Evolutionary conservation across 2,329 filamentous ascomycete species (phyloP), one percentile per base, ranked within the genome.

Genomic region (Aspergillus melleus): DNA sequence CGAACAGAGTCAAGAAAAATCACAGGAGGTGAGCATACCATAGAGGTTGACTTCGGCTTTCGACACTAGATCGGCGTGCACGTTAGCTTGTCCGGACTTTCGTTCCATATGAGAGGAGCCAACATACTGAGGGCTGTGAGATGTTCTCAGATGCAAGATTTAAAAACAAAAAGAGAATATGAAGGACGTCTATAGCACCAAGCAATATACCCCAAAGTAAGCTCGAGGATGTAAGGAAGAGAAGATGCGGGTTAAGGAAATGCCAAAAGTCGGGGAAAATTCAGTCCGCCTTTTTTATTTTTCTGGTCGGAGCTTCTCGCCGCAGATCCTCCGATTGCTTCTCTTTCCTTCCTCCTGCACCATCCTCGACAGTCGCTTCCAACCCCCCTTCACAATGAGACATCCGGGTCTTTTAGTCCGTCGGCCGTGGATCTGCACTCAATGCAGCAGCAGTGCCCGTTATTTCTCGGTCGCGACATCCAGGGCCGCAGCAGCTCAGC

Each of bases 31-130:
- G 22, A 54, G 30, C 32, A 49, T 77, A 87, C 86, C 83, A 67
- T 88, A 88, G 74, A 88, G 85, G 76, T 88, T 85, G 60, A 84
- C 73, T 64, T 80, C 77, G 30, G 62, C 67, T 51, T 62, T 52
- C 59, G 70, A 67, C 76, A 78, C 75, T 77, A 58, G 19, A 55
- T 52, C 55, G 19, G 52, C 47, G 22, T 56, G 39, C 39, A 51
- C n/a, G 61, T 74, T 61, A 72, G 66, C 60, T 60, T 16, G 16
- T n/a, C 20, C 14, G 30, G 19, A 19, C 24, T 8, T 8, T 19
- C 26, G n/a, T 11, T 20, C 39, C 11, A 32, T 52, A 57, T 32
- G 30, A 53, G 58, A 20, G 55, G 16, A 16, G 42, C 14, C 42
- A 26, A 52, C 63, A 61, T 65, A 67, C 65, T 67, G 52, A 51